Conservation (phyloP, 2,329 filamentous ascomycete species). For the Trichoderma sp. region DNA sequence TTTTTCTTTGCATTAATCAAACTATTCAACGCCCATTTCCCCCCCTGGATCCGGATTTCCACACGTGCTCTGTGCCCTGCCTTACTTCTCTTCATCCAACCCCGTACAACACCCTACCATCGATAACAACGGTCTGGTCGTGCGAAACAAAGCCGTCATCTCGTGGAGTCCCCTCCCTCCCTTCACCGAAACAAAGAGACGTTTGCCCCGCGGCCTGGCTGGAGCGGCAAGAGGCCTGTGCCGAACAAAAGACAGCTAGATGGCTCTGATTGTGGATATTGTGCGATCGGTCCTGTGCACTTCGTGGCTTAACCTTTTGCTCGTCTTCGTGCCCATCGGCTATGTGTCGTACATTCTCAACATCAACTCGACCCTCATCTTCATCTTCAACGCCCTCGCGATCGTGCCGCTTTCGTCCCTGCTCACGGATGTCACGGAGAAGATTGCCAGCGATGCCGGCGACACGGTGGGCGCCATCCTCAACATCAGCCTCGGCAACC, state of each 20-base stretch:
- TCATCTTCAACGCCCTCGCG: slow-evolving; percentile 62
- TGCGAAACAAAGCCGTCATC: not conserved
- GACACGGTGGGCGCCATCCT: slow-evolving; percentile 62
- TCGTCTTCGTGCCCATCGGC: slow-evolving; percentile 72
- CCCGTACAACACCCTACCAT: not conserved
- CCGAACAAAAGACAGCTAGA: slow-evolving; percentile 2
- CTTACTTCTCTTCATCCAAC: not conserved
- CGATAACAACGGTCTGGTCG: slow-evolving; percentile 15
- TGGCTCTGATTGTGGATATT: slow-evolving; percentile 27
- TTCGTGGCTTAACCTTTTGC: slow-evolving; percentile 63
- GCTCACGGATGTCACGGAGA: slow-evolving; percentile 62
- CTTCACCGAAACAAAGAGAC: not conserved
- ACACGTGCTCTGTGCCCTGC: slow-evolving; percentile 7
- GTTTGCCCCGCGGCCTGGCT: not conserved
- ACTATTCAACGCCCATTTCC: not conserved
- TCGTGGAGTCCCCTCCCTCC: not conserved
- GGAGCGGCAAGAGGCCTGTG: slow-evolving; percentile 11
- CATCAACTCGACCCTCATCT: slow-evolving; percentile 48
- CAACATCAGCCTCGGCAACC: slow-evolving; percentile 65
- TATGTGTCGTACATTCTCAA: slow-evolving; percentile 55
- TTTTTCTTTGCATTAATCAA: not conserved
- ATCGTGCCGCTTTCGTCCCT: slow-evolving; percentile 62
- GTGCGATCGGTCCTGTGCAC: slow-evolving; percentile 38
- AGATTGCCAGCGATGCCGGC: slow-evolving; percentile 58
- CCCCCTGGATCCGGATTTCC: not conserved